Evolutionary conservation across 2,329 filamentous ascomycete genomes (phyloP), one percentile per base, ranked within the genome.

Genomic region (Cryphonectria nitschkei): DNA sequence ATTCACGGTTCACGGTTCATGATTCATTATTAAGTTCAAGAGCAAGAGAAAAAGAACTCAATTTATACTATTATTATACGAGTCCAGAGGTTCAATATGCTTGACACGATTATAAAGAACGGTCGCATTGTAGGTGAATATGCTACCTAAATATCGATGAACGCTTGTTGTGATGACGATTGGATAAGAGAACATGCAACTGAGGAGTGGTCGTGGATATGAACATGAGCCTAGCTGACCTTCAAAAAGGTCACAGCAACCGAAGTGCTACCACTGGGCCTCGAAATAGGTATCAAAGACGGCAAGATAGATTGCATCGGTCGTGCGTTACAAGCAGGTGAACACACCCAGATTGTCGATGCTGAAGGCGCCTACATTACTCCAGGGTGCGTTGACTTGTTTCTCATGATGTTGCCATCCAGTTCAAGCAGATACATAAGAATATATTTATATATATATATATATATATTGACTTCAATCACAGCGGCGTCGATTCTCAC

Each of bases 291-390:
- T n/a, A 78, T 86, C 68, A 81, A 79, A 70, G 75, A 81, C 71
- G 84, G 83, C 70, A 83, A 82, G 68, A 85, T 86, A 56, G 77
- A 78, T 22, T 80, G 81, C 62, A 77, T 86, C n/a, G 85, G 83
- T 4, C 76, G 75, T 1, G 75, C 74, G 16, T 78, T 86, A 4
- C 77, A 78, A 8, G 75, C 74, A 32, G 76, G 76, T 29, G 69
- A 74, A 11, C 72, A 76, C 1, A 84, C 82, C 0, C 73, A 78
- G 56, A 71, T 84, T 11, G 79, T 85, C 34, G 81, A 85, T 74
- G 84, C 83, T 8, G 79, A 82, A 74, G 82, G 82, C 0, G 83
- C 80, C 9, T 84, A 82, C 67, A 77, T 85, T 11, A 84, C 82
- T 0, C 82, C 77, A n/a, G 77, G 77, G 75, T 77, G 29, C 37